A percentile compares a stretch with the other conserved stretches of the same genome.
Evolutionary conservation across 306 rosid species (phyloP).

Genomic region (Fragaria ananassa): DNA sequence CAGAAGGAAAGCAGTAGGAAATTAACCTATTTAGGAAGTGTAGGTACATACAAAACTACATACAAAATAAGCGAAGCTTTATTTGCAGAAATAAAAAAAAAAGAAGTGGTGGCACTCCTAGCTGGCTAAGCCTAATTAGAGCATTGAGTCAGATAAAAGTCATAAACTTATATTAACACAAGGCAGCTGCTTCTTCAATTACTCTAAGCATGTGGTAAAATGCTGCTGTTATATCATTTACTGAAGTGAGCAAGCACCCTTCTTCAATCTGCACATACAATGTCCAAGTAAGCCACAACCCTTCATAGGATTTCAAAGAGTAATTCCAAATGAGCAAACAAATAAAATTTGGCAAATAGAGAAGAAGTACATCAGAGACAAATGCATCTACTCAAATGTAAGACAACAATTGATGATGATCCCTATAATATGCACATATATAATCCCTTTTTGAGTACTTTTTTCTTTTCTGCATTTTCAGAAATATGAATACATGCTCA

Average conservation of each 20-base stretch:
- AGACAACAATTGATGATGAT: slow-evolving; percentile 11
- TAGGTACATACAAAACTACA: neutral
- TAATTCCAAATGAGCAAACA: slow-evolving; percentile 3
- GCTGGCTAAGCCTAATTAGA: slow-evolving; percentile 14
- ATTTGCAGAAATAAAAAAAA: neutral
- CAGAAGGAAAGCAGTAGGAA: neutral
- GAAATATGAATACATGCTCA: neutral
- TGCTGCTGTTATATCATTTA: slow-evolving; percentile 77
- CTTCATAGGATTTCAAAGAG: neutral
- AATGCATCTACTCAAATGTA: neutral
- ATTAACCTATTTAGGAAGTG: neutral
- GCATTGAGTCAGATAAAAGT: neutral
- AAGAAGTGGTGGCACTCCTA: slow-evolving; percentile 17
- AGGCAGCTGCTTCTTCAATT: slow-evolving; percentile 58
- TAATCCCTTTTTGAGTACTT: neutral
- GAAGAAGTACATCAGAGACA: neutral
- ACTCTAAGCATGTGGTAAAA: slow-evolving; percentile 64
- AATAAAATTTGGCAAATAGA: slow-evolving; percentile 14
- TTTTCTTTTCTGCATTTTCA: neutral
- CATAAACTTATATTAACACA: slow-evolving; percentile 29
- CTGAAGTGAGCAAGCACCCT: slow-evolving; percentile 68
- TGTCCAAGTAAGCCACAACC: slow-evolving; percentile 13
- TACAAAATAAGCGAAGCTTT: neutral
- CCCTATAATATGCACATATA: too few relatives aligned
- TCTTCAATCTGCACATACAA: slow-evolving; percentile 68